These are phyloP conservation scores for Chlorella sp. DNA, from an alignment of 139 green algal genomes.

Conservation along the genomic window DNA sequence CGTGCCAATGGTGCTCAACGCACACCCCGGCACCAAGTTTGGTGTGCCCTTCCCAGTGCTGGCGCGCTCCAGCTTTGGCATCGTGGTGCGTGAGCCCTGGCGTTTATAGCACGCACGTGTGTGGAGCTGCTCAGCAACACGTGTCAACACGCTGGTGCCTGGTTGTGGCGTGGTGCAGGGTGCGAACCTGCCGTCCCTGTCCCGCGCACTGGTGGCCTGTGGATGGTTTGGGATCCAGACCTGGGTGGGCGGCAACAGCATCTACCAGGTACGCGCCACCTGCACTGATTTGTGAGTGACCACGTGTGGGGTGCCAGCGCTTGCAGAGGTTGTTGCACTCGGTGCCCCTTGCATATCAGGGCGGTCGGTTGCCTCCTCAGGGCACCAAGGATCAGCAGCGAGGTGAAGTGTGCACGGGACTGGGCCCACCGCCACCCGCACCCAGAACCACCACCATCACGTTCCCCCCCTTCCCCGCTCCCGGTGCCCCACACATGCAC, in stretches of 20 bases:
- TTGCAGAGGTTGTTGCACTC: no score
- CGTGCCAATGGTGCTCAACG: conserved; percentile 69
- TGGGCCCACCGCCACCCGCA: no score
- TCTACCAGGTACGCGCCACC: conserved; percentile 16
- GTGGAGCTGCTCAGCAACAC: not conserved
- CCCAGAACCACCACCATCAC: no score
- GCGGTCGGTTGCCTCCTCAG: no score
- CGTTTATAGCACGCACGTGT: not conserved
- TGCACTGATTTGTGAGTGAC: not conserved
- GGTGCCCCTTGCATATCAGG: no score
- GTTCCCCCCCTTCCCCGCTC: no score
- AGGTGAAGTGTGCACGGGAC: no score
- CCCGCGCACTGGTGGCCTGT: conserved; percentile 62
- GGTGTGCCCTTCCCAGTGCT: conserved; percentile 67
- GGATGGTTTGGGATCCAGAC: conserved; percentile 82
- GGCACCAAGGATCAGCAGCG: conserved; percentile 7
- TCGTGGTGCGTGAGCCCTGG: conserved; percentile 27
- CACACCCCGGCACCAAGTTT: conserved; percentile 58
- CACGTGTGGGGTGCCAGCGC: no score
- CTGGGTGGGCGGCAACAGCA: conserved; percentile 49
- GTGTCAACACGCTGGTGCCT: not conserved
- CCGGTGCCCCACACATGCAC: no score
- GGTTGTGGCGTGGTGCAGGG: conserved; percentile 15
- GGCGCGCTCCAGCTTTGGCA: conserved; percentile 59
- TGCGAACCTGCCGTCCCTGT: conserved; percentile 58